Conservation (phyloP, 1,139 yeast genomes). For the Yamadazyma friedrichii region DNA sequence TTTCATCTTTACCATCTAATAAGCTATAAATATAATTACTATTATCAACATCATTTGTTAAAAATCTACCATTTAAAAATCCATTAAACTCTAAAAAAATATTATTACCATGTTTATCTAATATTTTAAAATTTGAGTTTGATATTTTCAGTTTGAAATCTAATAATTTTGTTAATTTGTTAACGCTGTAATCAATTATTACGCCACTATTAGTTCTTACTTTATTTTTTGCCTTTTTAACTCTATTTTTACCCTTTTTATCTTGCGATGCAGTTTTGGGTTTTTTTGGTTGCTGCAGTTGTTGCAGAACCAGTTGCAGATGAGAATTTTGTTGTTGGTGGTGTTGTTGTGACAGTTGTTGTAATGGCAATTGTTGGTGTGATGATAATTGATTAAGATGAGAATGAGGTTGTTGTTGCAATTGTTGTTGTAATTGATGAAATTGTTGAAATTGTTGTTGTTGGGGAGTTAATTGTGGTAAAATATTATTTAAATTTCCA, state of each 20-base stretch:
- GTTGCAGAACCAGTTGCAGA: no score
- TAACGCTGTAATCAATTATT: slow-evolving; percentile 25
- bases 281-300: no score
- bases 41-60: slow-evolving; percentile 45
- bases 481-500: slow-evolving; percentile 1
- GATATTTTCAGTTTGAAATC: slow-evolving; percentile 26
- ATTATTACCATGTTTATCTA: slow-evolving; percentile 30
- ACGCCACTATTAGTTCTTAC: slow-evolving; percentile 9
- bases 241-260: slow-evolving; percentile 3
- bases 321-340: no score
- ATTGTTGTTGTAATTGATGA: background rate
- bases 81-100: slow-evolving; percentile 32
- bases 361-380: no score
- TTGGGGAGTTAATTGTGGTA: background rate
- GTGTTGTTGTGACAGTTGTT: no score
- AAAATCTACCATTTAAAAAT: slow-evolving; percentile 42
- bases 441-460: background rate
- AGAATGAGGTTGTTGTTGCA: background rate
- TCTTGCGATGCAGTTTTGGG: slow-evolving; percentile 1
- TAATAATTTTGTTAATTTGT: slow-evolving; percentile 27
- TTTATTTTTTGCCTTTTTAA: slow-evolving; percentile 7
- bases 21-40: slow-evolving; percentile 29
- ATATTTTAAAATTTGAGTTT: slow-evolving; percentile 25
- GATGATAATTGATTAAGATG: no score
- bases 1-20: slow-evolving; percentile 17